Conservation (phyloP, 176 grass and related monocot genomes). For the Dendrocalamus sinicus region DNA sequence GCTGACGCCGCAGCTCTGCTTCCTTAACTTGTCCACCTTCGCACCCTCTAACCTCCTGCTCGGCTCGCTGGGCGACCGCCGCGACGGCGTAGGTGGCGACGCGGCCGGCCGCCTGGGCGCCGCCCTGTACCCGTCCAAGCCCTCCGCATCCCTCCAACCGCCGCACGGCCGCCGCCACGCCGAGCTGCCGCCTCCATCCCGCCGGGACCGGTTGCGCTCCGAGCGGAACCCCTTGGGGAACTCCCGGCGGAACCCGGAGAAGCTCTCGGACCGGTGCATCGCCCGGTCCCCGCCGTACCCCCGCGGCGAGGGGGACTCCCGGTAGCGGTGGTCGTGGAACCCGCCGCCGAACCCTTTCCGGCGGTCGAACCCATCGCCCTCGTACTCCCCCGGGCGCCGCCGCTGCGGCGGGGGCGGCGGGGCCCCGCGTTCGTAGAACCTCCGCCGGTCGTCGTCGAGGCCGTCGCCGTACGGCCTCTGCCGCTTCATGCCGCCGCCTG, state of each 20-base stretch:
- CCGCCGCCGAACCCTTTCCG: conserved; percentile 53
- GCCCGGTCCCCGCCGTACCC: conserved; percentile 48
- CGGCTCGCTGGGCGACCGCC: conserved; percentile 46
- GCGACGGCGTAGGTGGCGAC: conserved; percentile 45
- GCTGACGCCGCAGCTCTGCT: conserved; percentile 36
- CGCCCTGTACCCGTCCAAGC: conserved; percentile 37
- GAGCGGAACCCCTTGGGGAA: conserved; percentile 93
- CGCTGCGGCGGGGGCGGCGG: conserved; percentile 36
- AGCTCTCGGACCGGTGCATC: conserved; percentile 76
- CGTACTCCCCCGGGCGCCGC: conserved; percentile 46
- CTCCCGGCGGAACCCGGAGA: conserved; percentile 77
- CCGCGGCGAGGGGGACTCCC: conserved; percentile 62
- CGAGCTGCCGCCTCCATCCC: conserved; percentile 57
- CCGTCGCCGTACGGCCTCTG: conserved; percentile 81
- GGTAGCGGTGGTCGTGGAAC: conserved; percentile 55
- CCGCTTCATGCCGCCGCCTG: conserved; percentile 68
- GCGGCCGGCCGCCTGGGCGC: conserved; percentile 39
- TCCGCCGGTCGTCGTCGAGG: conserved; percentile 57
- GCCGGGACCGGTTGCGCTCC: conserved; percentile 65
- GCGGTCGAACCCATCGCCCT: conserved; percentile 59
- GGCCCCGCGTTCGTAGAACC: conserved; percentile 51
- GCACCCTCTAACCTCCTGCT: conserved; percentile 46
- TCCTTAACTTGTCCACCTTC: conserved; percentile 50
- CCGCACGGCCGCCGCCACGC: conserved; percentile 58
- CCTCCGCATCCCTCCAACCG: conserved; percentile 46